Evolutionary conservation across 2,329 filamentous ascomycete species (phyloP), one percentile per base, ranked within the genome.

Genomic region (Monosporascus sp.): DNA sequence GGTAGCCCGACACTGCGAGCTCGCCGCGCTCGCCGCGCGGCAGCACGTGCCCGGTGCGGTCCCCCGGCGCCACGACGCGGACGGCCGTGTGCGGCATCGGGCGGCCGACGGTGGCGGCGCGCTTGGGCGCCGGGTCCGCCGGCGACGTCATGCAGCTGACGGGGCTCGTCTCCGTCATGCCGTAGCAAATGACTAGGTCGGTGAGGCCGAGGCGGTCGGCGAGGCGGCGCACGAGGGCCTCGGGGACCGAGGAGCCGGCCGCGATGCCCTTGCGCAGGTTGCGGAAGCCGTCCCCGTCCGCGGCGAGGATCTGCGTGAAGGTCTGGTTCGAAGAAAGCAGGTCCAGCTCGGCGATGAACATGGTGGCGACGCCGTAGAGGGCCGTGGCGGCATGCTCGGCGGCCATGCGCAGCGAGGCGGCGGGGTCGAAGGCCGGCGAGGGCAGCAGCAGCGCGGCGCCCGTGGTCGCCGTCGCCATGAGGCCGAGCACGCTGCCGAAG

Each of bases 181-280:
- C 92, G 69, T 97, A 97, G 75, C 92, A 96, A 58, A 96, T 97
- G 0, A 92, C 93, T 22, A 97, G 73, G 52, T 96, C 88, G 0
- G 79, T 82, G 18, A 97, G 74, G 48, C 94, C 94, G 8, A 97
- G 76, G 2, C 75, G 78, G 24, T 78, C 78, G 68, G 93, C 88
- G 6, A 97, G 73, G 54, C 82, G 83, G 18, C 80, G 78, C 89
- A 95, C 96, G 27, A 97, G 76, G 50, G 89, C 81, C 20, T 86
- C 83, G 0, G 94, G 93, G 2, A 97, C 86, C n/a, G 84, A 88
- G 51, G 83, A 88, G 0, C 94, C 94, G 0, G 93, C 90, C 11
- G 88, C 91, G 60, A 97, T 97, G 31, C 94, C 94, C n/a, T 93
- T 97, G 44, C 85, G 78, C 5, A 97, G 76, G 57, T 70, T 14